Evolutionary conservation across 2,329 filamentous ascomycete genomes (phyloP).

Genomic region (Fusarium graminum): DNA sequence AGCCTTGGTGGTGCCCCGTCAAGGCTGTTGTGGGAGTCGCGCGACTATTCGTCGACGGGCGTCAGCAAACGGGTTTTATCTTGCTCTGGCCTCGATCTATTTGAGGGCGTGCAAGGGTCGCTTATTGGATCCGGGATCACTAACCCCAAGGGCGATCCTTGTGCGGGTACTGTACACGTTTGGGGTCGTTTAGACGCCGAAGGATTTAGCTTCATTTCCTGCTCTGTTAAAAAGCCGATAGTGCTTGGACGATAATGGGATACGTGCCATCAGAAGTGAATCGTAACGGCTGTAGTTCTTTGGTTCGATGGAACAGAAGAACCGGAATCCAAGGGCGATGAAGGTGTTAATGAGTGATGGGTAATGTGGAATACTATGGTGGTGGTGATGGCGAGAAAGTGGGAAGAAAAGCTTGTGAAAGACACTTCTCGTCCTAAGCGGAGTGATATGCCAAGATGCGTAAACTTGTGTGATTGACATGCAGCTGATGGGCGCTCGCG

Average conservation of each 20-base stretch:
- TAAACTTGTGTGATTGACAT: constrained; percentile 34
- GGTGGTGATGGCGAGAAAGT: constrained; percentile 15
- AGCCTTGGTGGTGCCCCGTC: constrained; percentile 21
- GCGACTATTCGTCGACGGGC: constrained; percentile 34
- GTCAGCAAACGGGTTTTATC: constrained; percentile 41
- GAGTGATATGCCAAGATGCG: constrained; percentile 19
- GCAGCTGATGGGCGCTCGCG: constrained; percentile 39
- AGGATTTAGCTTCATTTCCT: constrained; percentile 16
- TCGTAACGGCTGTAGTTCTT: constrained; percentile 25
- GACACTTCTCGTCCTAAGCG: constrained; percentile 12
- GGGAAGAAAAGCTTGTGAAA: constrained; percentile 28
- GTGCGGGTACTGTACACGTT: constrained; percentile 38
- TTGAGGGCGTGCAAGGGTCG: constrained; percentile 18
- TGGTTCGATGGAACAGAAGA: constrained; percentile 2
- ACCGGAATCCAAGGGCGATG: constrained; percentile 6
- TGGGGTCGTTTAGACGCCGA: constrained; percentile 21
- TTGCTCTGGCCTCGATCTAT: constrained; percentile 23
- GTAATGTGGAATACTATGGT: not conserved
- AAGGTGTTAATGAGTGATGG: constrained; percentile 1
- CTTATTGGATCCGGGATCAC: constrained; percentile 36
- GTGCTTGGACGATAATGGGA: not conserved
- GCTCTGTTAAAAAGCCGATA: constrained; percentile 11
- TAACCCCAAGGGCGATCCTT: constrained; percentile 38
- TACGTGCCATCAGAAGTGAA: constrained; percentile 9
- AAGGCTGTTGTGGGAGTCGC: constrained; percentile 37